Percentiles rank a stretch among this genome's conserved stretches.
These are phyloP conservation scores for Candida tetrigidarum DNA, from an alignment of 1,139 yeast genomes.

Conservation along the genomic window DNA sequence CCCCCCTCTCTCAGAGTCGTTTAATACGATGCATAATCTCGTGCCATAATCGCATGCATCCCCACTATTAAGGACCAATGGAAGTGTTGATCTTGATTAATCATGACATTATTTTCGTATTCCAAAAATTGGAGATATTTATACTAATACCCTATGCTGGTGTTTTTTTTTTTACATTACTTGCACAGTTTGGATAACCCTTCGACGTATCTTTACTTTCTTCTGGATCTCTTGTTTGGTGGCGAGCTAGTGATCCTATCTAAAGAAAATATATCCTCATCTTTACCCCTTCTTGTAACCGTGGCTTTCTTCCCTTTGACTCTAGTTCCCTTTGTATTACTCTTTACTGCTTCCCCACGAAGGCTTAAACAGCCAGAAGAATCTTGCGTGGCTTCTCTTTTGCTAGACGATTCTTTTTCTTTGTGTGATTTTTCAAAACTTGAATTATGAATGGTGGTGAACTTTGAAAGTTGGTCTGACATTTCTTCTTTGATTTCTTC, in stretches of 20 bases:
- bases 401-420: not conserved
- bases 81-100: too few species aligned
- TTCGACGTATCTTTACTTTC: too few species aligned
- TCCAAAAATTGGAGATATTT: too few species aligned
- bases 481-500: not conserved
- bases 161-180: too few species aligned
- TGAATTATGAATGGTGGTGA: not conserved
- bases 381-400: not conserved
- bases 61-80: too few species aligned
- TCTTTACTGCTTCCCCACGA: not conserved
- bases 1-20: too few species aligned
- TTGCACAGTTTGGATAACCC: too few species aligned
- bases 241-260: slow-evolving; percentile 1
- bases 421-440: not conserved
- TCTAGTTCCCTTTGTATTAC: not conserved
- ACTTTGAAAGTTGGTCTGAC: not conserved
- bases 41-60: too few species aligned
- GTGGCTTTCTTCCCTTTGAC: not conserved
- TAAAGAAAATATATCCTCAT: slow-evolving; percentile 4
- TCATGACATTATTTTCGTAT: too few species aligned
- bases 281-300: not conserved
- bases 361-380: not conserved
- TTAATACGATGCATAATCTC: too few species aligned
- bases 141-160: too few species aligned
- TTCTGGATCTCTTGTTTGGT: slow-evolving; percentile 3